Conservation (phyloP, 495 filamentous ascomycete genomes). For the Hypoxylon perforatum region DNA sequence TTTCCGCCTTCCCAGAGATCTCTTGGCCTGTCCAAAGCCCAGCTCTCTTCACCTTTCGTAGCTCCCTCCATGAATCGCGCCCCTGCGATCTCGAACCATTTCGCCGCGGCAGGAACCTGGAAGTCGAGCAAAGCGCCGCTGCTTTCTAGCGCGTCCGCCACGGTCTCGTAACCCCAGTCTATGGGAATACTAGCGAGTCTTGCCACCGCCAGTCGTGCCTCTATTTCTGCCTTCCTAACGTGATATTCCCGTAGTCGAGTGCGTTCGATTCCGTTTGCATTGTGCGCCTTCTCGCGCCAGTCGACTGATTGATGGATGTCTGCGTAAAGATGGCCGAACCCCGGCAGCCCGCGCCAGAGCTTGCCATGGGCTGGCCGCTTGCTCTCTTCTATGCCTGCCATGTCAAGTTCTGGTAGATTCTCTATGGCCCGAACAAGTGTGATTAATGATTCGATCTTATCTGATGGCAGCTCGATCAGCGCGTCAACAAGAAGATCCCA, state of each 20-base stretch:
- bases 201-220: background rate
- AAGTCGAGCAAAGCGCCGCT: slow-evolving; percentile 19
- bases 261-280: background rate
- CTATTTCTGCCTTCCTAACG: slow-evolving; percentile 3
- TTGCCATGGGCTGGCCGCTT: background rate
- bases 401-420: slow-evolving; percentile 9
- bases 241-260: background rate
- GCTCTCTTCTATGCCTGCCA: background rate
- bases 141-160: slow-evolving; percentile 27
- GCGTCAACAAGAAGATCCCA: slow-evolving; percentile 2
- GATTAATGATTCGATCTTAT: background rate
- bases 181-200: background rate
- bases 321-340: slow-evolving; percentile 3
- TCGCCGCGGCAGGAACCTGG: slow-evolving; percentile 9
- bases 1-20: slow-evolving; percentile 12
- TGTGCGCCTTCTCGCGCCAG: background rate
- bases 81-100: slow-evolving; percentile 11
- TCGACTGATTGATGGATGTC: background rate
- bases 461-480: background rate
- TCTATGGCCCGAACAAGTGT: slow-evolving; percentile 7
- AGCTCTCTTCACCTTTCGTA: slow-evolving; percentile 13
- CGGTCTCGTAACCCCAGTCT: slow-evolving; percentile 25
- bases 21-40: slow-evolving; percentile 4
- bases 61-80: slow-evolving; percentile 2
- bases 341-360: slow-evolving; percentile 16